phyloP scores from a whole-genome alignment of 208 protist species.

The Naegleria lovaniensis region DNA sequence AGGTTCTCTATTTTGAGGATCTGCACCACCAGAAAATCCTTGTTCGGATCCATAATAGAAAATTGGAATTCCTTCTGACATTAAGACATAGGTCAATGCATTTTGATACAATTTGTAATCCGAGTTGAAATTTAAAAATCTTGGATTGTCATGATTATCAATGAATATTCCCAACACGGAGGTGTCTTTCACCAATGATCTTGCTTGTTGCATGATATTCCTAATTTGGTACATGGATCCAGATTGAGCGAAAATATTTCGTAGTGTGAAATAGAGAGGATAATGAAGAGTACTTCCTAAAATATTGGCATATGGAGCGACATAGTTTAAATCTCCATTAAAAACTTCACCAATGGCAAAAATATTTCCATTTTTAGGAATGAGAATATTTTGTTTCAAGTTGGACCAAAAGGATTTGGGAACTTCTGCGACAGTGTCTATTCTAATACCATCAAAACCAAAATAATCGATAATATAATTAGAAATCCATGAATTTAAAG shows the following conservation, averaged over 20 bases:
- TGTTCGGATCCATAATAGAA: slow-evolving; percentile 67
- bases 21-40: slow-evolving; percentile 45
- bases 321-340: slow-evolving; percentile 19
- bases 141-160: slow-evolving; percentile 50
- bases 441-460: slow-evolving; percentile 47
- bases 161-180: slow-evolving; percentile 37
- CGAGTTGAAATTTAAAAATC: slow-evolving; percentile 34
- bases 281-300: slow-evolving; percentile 38
- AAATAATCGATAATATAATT: slow-evolving; percentile 31
- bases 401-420: slow-evolving; percentile 35
- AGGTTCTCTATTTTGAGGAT: slow-evolving; percentile 52
- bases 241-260: neutral
- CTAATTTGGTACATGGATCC: slow-evolving; percentile 20
- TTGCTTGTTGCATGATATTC: neutral
- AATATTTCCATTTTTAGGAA: neutral
- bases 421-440: slow-evolving; percentile 47
- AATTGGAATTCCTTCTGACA: slow-evolving; percentile 49
- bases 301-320: slow-evolving; percentile 23
- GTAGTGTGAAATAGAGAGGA: slow-evolving; percentile 46
- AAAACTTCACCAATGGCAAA: slow-evolving; percentile 49
- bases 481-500: slow-evolving; percentile 32
- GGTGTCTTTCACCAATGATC: neutral
- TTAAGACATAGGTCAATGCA: slow-evolving; percentile 21
- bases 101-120: slow-evolving; percentile 24
- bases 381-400: slow-evolving; percentile 14